Evolutionary conservation across 2,329 filamentous ascomycete species (phyloP), one percentile per base, ranked within the genome.

Genomic region (Apiospora rasikravindrae): DNA sequence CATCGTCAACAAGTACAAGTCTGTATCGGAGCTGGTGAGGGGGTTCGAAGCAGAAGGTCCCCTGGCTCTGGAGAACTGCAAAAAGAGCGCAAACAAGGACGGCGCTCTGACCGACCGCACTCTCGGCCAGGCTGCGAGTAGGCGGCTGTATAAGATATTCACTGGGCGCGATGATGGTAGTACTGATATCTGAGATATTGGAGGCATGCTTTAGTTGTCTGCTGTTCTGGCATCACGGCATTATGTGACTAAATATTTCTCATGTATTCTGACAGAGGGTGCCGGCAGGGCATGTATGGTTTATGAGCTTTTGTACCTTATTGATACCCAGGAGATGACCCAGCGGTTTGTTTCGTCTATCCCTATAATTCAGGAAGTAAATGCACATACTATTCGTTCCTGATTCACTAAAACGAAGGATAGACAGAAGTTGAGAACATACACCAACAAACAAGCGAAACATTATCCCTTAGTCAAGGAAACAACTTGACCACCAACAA

Each of bases 21-120:
- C 83, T 6, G 87, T 93, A 0, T 81, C 84, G 14, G 82, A 87
- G 44, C 81, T 96, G 44, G 86, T 93, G 0, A 81, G 82, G 0
- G 91, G 86, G 0, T 85, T 96, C 70, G 86, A 89, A 76, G 77
- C 80, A 0, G 82, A 86, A 8, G 93, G 93, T 0, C 90, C 90
- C 7, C 78, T 86, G 8, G 85, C 87, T 66, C 80, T 96, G n/a
- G 89, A 92, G 77, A 85, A 88, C 70, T 87, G 93, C 40, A 83
- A 82, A 44, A 90, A 88, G 81, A 84, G 84, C 69, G 85, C 87
- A 0, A 91, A 90, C 76, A 86, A 83, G 73, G 86, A 91, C 68
- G 90, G 90, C 0, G 86, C 85, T 3, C 80, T 86, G 37, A 88
- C 87, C 0, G 89, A 91, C 73, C 81, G 86, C 37, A 83, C 82